Conservation (phyloP, 495 filamentous ascomycete species). For the Glonium stellatum region DNA sequence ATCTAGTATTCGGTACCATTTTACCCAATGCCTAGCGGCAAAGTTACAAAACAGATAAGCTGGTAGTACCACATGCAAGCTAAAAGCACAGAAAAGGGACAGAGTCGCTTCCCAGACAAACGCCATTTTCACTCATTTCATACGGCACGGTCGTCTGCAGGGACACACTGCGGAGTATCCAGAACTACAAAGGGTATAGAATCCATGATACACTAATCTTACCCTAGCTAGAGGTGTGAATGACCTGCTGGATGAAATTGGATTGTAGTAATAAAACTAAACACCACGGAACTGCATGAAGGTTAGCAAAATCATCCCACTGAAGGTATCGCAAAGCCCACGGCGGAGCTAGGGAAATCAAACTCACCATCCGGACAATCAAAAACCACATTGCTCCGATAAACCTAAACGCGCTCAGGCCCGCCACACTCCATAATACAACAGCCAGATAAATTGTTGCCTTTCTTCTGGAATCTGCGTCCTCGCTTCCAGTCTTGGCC, state of each 20-base stretch:
- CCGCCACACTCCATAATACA: constrained; percentile 89
- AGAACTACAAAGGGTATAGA: too few species aligned
- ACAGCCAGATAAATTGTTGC: constrained; percentile 78
- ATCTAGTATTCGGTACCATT: neutral
- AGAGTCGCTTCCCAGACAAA: neutral
- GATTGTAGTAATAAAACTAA: constrained; percentile 11
- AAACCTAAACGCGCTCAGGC: constrained; percentile 79
- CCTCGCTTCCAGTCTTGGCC: constrained; percentile 42
- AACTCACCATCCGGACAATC: constrained; percentile 79
- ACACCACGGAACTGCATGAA: constrained; percentile 37
- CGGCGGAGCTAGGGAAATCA: neutral
- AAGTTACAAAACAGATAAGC: neutral
- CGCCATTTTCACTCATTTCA: neutral
- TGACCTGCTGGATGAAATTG: neutral
- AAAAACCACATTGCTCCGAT: constrained; percentile 91
- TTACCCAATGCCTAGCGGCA: neutral
- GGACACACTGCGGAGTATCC: too few species aligned
- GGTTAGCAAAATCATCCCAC: constrained; percentile 7
- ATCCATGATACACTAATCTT: neutral
- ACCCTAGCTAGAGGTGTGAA: constrained; percentile 14
- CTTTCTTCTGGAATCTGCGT: constrained; percentile 42
- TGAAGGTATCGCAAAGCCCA: neutral
- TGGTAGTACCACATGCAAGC: neutral
- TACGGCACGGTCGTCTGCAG: too few species aligned
- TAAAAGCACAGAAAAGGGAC: neutral